Evolutionary conservation across 2,329 filamentous ascomycete species (phyloP).

Genomic region (Hyphodiscus sp.): DNA sequence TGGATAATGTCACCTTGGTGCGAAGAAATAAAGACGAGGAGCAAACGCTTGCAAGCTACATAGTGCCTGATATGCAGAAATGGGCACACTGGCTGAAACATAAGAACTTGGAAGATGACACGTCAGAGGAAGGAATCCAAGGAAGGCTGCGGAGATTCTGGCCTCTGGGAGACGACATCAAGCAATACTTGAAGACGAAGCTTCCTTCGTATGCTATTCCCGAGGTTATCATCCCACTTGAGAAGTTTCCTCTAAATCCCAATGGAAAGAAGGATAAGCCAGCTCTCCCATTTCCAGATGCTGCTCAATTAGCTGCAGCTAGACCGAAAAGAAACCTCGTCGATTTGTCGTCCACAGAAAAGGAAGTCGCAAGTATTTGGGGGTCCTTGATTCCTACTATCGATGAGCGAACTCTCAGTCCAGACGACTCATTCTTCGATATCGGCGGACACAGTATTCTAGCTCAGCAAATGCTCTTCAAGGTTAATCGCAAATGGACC

Average conservation of each 20-base stretch:
- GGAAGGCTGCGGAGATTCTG: slow-evolving; percentile 32
- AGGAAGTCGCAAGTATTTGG: slow-evolving; percentile 66
- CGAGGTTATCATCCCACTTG: slow-evolving; percentile 64
- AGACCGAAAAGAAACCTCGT: slow-evolving; percentile 39
- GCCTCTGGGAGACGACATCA: slow-evolving; percentile 42
- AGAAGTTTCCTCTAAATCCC: slow-evolving; percentile 72
- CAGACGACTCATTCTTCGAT: slow-evolving; percentile 67
- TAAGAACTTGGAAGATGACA: slow-evolving; percentile 46
- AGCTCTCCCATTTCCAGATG: slow-evolving; percentile 73
- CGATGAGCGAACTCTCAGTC: slow-evolving; percentile 59
- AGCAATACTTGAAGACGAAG: slow-evolving; percentile 64
- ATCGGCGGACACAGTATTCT: slow-evolving; percentile 75
- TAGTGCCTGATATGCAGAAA: slow-evolving; percentile 72
- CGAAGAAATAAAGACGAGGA: slow-evolving; percentile 81
- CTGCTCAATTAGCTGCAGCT: slow-evolving; percentile 55
- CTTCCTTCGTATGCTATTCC: slow-evolving; percentile 72
- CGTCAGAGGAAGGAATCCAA: slow-evolving; percentile 34
- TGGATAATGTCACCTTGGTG: slow-evolving; percentile 81
- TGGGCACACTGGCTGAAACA: slow-evolving; percentile 64
- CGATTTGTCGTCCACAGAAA: slow-evolving; percentile 51
- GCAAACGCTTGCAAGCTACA: slow-evolving; percentile 78
- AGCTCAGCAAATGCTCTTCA: slow-evolving; percentile 73
- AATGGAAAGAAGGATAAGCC: slow-evolving; percentile 81
- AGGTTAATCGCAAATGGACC: slow-evolving; percentile 54
- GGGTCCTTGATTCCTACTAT: slow-evolving; percentile 60